These are phyloP conservation scores for Flagelloscypha sp. DNA, from an alignment of 768 basidiomycete species.

Conservation along the genomic window DNA sequence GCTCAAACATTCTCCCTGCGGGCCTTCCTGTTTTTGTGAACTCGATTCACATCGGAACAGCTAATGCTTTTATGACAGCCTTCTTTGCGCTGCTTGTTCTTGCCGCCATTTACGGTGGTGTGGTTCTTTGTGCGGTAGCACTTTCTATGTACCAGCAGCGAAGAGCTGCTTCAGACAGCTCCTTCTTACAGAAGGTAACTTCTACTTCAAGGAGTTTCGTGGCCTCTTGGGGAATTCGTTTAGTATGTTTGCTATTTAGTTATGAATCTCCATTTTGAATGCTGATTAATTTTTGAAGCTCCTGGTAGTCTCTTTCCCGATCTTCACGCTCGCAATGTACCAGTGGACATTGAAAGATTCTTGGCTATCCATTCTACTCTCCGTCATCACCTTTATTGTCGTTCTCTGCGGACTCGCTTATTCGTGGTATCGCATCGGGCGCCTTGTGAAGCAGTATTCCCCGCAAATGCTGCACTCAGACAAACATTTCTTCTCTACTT, in stretches of 20 bases:
- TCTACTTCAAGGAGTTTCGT: no score
- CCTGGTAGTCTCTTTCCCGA: constrained; percentile 58
- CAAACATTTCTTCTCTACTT: constrained; percentile 26
- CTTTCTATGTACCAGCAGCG: no score
- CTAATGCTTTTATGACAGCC: constrained; percentile 87
- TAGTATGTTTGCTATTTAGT: constrained; percentile 38
- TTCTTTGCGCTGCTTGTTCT: constrained; percentile 69
- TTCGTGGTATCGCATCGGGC: constrained; percentile 41
- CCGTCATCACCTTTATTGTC: constrained; percentile 56
- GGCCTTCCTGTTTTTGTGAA: constrained; percentile 82
- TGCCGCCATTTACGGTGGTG: constrained; percentile 52
- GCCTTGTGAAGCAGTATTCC: constrained; percentile 32
- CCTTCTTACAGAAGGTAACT: no score
- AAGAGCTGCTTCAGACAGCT: no score
- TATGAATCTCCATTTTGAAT: constrained; percentile 1
- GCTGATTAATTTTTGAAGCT: constrained; percentile 30
- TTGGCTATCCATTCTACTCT: constrained; percentile 75
- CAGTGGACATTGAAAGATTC: constrained; percentile 91
- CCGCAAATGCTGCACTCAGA: constrained; percentile 31
- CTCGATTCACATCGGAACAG: constrained; percentile 67
- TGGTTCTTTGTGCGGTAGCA: no score
- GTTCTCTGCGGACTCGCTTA: constrained; percentile 42
- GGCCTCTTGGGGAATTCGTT: constrained; percentile 61
- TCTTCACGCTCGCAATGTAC: constrained; percentile 72
- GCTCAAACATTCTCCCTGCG: constrained; percentile 62